Evolutionary conservation across 2,329 filamentous ascomycete genomes (phyloP), one percentile per base, ranked within the genome.

Genomic region (Gnomoniopsis smithogilvyi): DNA sequence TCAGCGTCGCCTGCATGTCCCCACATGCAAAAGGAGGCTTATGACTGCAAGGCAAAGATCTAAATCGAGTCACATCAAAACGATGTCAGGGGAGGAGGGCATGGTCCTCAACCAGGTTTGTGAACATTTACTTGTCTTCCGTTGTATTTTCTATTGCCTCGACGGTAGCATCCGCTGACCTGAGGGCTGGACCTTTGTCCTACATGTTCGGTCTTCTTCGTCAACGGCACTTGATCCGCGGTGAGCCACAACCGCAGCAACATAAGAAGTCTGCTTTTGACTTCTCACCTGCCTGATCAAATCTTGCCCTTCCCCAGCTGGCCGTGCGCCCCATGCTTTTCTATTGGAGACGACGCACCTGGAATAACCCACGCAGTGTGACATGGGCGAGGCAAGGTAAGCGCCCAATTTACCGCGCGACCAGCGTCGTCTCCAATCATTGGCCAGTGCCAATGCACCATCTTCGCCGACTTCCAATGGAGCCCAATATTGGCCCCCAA

Each of bases 371-470:
- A 45, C 46, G 33, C 45, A 50, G 34, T 51, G 57, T 59, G 53
- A 56, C 60, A 62, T 51, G 51, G 43, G 56, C 47, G 30, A 51
- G 46, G 36, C 56, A 62, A 26, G 33, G 33, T 63, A 63, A 59
- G 61, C 61, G 61, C 61, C 61, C 51, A 53, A 22, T 19, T 48
- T 58, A 47, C 49, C 48, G 59, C 52, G 54, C 52, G 38, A 36
- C 48, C 26, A 36, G 30, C 54, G 38, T 36, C 49, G 59, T 45
- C 45, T 22, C 45, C 36, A 26, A 47, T 49, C 55, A 63, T 63
- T 63, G 61, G 61, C 38, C 58, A 48, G 24, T 49, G 14, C 33
- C 7, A 2, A 26, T 47, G 51, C 30, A 21, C 34, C 22, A n/a
- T 26, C 34, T 41, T 24, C 22, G 19, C 26, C 24, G 33, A 26